Conservation (phyloP, 2,329 filamentous ascomycete genomes). For the Ophiostoma sp. region DNA sequence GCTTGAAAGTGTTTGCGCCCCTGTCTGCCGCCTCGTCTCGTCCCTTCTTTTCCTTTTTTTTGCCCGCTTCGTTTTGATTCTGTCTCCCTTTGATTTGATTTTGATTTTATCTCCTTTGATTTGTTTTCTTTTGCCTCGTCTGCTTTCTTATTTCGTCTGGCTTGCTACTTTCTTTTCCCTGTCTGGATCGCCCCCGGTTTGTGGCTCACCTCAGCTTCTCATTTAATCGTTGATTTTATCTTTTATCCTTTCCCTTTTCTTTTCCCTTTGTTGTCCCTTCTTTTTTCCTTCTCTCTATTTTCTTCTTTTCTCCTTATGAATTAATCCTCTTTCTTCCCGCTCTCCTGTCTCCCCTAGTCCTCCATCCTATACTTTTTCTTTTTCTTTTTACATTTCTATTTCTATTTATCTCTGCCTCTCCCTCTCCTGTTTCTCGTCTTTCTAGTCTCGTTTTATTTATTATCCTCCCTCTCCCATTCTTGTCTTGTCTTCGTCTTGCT, state of each 20-base stretch:
- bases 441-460: conserved; percentile 19
- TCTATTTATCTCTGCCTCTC: conserved; percentile 12
- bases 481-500: conserved; percentile 9
- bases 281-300: neutral
- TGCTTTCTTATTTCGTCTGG: neutral
- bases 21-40: neutral
- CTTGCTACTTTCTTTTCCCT: neutral
- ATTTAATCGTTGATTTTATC: neutral
- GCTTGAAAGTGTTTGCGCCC: neutral
- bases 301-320: neutral
- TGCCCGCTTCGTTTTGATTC: neutral
- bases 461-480: conserved; percentile 18
- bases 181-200: neutral
- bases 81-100: neutral
- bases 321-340: too few species aligned
- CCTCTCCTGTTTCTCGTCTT: conserved; percentile 14
- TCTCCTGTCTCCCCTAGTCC: neutral
- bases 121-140: neutral
- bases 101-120: neutral
- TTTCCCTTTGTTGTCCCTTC: neutral
- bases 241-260: neutral
- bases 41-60: neutral
- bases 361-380: conserved; percentile 8
- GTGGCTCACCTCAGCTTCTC: neutral
- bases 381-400: conserved; percentile 1